These are phyloP conservation scores for Aulographum hederae DNA, from an alignment of 2,329 filamentous ascomycete species.

Conservation along the genomic window DNA sequence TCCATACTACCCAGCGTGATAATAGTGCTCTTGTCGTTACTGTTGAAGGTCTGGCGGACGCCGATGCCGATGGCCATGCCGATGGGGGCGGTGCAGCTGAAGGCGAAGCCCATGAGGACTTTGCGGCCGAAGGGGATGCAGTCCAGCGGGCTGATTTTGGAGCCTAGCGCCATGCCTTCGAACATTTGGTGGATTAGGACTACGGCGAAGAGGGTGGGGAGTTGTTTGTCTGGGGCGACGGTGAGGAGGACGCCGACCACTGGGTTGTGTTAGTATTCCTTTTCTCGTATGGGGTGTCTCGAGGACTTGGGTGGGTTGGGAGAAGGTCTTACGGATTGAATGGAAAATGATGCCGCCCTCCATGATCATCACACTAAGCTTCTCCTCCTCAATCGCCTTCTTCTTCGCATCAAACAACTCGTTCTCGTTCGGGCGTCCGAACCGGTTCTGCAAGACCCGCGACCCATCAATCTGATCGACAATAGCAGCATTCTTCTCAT, in stretches of 20 bases:
- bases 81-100: constrained; percentile 54
- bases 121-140: constrained; percentile 34
- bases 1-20: constrained; percentile 57
- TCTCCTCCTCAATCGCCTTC: constrained; percentile 14
- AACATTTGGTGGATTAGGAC: constrained; percentile 68
- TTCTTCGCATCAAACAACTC: too few species aligned
- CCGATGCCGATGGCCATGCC: constrained; percentile 70
- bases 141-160: constrained; percentile 38
- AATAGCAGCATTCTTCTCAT: not conserved
- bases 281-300: not conserved
- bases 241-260: constrained; percentile 39
- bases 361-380: constrained; percentile 35
- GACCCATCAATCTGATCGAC: too few species aligned
- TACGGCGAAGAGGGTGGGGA: constrained; percentile 36
- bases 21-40: constrained; percentile 49
- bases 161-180: constrained; percentile 56
- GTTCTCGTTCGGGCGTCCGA: too few species aligned
- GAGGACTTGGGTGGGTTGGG: not conserved
- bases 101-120: constrained; percentile 41
- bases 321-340: constrained; percentile 16
- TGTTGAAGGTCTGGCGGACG: constrained; percentile 52
- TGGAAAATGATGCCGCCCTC: constrained; percentile 1
- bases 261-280: too few species aligned
- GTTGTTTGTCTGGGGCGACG: constrained; percentile 30
- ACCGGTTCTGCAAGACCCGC: too few species aligned